phyloP scores from a whole-genome alignment of 371 early-diverging fungal genomes.

The Actinomortierella wolfii region DNA sequence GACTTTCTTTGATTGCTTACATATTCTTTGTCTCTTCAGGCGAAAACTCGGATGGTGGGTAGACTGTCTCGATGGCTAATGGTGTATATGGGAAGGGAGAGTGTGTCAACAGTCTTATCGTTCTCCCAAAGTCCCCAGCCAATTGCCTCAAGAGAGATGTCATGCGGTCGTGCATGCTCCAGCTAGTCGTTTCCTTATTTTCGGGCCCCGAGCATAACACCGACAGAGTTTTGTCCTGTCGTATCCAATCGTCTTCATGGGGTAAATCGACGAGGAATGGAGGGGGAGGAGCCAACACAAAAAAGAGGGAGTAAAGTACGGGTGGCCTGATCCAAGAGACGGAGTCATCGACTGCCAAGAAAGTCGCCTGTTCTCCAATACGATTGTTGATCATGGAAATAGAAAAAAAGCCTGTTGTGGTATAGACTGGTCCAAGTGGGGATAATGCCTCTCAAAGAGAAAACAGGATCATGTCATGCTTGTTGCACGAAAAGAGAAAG shows the following conservation, averaged over 20 bases:
- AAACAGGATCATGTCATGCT: too few relatives aligned
- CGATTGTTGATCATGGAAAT: neutral
- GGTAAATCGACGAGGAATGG: neutral
- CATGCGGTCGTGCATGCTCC: too few relatives aligned
- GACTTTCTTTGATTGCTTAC: conserved; percentile 45
- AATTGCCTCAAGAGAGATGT: too few relatives aligned
- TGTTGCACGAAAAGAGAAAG: neutral
- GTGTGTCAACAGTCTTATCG: too few relatives aligned
- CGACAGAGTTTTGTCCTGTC: neutral
- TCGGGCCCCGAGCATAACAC: neutral
- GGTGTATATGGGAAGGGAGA: neutral
- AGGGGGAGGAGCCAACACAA: neutral
- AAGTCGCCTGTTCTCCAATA: neutral
- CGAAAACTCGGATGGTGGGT: conserved; percentile 82
- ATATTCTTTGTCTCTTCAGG: conserved; percentile 81
- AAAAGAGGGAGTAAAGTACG: neutral
- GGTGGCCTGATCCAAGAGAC: too few relatives aligned
- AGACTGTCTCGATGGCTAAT: conserved; percentile 80
- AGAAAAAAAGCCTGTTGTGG: neutral
- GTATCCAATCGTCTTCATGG: neutral
- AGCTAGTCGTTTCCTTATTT: too few relatives aligned
- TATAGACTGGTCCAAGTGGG: neutral
- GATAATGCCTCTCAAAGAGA: too few relatives aligned
- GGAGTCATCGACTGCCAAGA: too few relatives aligned
- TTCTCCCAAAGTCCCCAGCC: conserved; percentile 1